phyloP scores from a whole-genome alignment of 345 rosid species.

The Murraya paniculata region DNA sequence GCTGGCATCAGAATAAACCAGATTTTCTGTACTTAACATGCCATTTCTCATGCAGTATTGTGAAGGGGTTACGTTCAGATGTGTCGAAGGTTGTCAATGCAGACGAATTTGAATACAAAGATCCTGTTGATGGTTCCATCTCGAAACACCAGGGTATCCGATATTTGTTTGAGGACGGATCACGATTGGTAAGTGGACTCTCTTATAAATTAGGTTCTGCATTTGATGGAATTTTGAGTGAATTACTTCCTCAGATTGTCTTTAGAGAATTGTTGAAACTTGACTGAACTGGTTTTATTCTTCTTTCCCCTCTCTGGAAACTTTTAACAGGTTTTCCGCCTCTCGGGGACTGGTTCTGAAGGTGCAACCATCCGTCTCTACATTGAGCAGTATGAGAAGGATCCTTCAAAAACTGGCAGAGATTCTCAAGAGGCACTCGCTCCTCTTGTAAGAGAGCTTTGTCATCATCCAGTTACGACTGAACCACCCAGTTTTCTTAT shows the following conservation, averaged over 20 bases:
- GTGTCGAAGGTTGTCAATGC: slow-evolving; percentile 72
- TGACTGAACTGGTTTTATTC: not conserved
- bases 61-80: slow-evolving; percentile 61
- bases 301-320: not conserved
- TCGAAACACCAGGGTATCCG: slow-evolving; percentile 96
- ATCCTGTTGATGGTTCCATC: slow-evolving; percentile 95
- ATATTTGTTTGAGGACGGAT: slow-evolving; percentile 92
- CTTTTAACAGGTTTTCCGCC: slow-evolving; percentile 79
- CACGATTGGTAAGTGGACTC: slow-evolving; percentile 68
- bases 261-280: not conserved
- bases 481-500: not conserved
- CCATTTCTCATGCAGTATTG: slow-evolving; percentile 43
- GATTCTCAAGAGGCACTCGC: slow-evolving; percentile 86
- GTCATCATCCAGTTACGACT: not conserved
- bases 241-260: not conserved
- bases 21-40: not conserved
- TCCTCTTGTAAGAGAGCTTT: slow-evolving; percentile 64
- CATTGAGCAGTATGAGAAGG: slow-evolving; percentile 96
- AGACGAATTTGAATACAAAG: slow-evolving; percentile 96
- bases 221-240: not conserved
- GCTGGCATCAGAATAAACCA: not conserved
- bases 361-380: slow-evolving; percentile 98
- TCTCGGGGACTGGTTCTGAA: slow-evolving; percentile 97
- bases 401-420: slow-evolving; percentile 83
- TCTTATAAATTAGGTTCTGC: not conserved